phyloP scores from a whole-genome alignment of 257 asterid species.

The Anisodus acutangulus region DNA sequence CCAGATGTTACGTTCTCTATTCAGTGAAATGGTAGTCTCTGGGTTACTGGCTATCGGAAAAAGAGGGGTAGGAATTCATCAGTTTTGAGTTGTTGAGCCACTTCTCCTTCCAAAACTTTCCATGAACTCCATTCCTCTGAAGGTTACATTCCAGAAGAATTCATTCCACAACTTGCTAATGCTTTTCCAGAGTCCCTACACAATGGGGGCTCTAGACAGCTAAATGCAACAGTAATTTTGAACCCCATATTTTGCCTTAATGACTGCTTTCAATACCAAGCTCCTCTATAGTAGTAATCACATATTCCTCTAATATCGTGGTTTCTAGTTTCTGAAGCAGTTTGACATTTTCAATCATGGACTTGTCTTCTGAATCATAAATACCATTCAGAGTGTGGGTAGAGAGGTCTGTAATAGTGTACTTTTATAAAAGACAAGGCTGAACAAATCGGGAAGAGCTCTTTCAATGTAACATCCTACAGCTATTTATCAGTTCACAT shows the following conservation, averaged over 20 bases:
- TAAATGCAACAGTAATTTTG: not conserved
- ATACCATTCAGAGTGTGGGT: not conserved
- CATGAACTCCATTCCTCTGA: not conserved
- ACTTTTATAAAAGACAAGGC: not conserved
- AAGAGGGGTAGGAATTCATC: not conserved
- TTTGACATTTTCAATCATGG: not conserved
- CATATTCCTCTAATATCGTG: not conserved
- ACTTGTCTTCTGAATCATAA: too few relatives aligned
- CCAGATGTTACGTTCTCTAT: too few relatives aligned
- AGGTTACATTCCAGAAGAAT: not conserved
- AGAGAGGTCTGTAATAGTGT: not conserved
- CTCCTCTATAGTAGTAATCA: not conserved
- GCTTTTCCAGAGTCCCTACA: not conserved
- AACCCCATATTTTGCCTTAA: not conserved
- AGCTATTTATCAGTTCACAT: slow-evolving; percentile 1
- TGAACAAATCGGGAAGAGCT: not conserved
- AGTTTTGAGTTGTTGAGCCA: not conserved
- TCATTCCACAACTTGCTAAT: not conserved
- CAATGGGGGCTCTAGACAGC: not conserved
- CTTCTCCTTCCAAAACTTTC: not conserved
- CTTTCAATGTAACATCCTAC: not conserved
- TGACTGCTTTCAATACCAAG: not conserved
- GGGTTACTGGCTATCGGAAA: not conserved
- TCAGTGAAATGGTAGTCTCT: not conserved
- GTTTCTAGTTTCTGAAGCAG: not conserved